Percentiles rank a stretch among this genome's conserved stretches.
These are phyloP conservation scores for Neocucurbitaria cava DNA, from an alignment of 2,329 filamentous ascomycete species.

Conservation along the genomic window DNA sequence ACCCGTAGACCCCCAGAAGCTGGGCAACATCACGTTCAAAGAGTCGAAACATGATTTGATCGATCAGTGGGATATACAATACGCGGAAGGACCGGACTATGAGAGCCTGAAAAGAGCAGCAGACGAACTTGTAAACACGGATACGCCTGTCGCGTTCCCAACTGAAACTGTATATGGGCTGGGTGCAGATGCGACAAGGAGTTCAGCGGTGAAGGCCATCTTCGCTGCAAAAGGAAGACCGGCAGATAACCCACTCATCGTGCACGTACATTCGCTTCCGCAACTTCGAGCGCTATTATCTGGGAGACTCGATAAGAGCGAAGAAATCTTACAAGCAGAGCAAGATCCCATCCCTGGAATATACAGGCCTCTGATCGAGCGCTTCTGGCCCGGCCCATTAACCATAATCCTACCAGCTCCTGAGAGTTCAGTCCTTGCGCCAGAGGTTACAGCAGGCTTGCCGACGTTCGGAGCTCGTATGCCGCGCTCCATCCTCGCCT, in stretches of 20 bases:
- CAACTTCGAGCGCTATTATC: slow-evolving; percentile 73
- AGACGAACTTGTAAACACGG: slow-evolving; percentile 66
- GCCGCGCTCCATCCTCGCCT: slow-evolving; percentile 83
- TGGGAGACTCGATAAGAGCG: slow-evolving; percentile 17
- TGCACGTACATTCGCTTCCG: slow-evolving; percentile 82
- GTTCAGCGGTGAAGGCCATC: slow-evolving; percentile 84
- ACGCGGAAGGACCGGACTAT: slow-evolving; percentile 52
- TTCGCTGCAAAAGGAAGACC: slow-evolving; percentile 90
- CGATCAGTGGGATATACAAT: slow-evolving; percentile 45
- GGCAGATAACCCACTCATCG: slow-evolving; percentile 93
- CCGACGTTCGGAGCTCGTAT: slow-evolving; percentile 88
- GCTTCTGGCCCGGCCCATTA: slow-evolving; percentile 93
- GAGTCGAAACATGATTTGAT: slow-evolving; percentile 41
- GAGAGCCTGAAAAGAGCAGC: slow-evolving; percentile 70
- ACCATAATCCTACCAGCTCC: slow-evolving; percentile 88
- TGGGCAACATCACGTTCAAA: slow-evolving; percentile 47
- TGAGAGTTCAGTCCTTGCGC: slow-evolving; percentile 72
- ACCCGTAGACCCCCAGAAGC: slow-evolving; percentile 49
- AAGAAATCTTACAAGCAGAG: slow-evolving; percentile 2
- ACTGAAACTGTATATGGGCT: slow-evolving; percentile 98
- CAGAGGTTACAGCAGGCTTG: slow-evolving; percentile 90
- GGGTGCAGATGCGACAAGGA: slow-evolving; percentile 92
- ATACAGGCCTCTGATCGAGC: slow-evolving; percentile 77
- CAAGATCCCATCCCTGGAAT: slow-evolving; percentile 69
- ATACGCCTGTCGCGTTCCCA: slow-evolving; percentile 88